A percentile compares a stretch with the other conserved stretches of the same genome.
Evolutionary conservation across 2,329 filamentous ascomycete genomes (phyloP).

Genomic region (Zasmidium cellare): DNA sequence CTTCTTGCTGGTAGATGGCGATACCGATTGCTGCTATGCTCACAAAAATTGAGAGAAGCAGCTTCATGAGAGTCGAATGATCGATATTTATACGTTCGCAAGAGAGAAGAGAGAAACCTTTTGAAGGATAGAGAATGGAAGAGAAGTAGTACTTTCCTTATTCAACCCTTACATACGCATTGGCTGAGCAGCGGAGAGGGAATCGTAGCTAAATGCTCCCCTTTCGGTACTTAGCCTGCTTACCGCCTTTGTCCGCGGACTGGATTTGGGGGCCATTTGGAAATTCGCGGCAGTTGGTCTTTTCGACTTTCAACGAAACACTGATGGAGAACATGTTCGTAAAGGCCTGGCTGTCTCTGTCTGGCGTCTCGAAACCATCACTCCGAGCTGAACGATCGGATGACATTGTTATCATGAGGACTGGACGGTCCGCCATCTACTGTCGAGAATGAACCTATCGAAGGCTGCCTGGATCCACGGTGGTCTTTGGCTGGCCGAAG

Average conservation of each 20-base stretch:
- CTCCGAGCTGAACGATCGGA: no score
- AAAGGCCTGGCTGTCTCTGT: no score
- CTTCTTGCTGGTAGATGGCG: conserved; percentile 32
- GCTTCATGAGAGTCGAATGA: conserved; percentile 21
- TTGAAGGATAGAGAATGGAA: not conserved
- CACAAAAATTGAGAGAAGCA: conserved; percentile 40
- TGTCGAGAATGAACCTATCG: no score
- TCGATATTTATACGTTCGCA: conserved; percentile 9
- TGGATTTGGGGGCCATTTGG: not conserved
- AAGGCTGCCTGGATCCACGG: no score
- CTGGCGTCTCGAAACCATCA: no score
- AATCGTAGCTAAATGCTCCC: not conserved
- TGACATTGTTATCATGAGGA: no score
- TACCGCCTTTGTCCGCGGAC: not conserved
- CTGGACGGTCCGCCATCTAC: no score
- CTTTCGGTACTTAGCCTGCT: not conserved
- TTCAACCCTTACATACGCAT: not conserved
- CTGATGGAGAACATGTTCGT: no score
- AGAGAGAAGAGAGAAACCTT: not conserved
- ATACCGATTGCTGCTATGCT: conserved; percentile 41
- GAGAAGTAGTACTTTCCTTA: not conserved
- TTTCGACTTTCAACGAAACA: no score
- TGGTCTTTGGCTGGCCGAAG: no score
- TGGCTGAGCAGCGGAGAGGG: not conserved
- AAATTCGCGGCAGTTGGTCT: not conserved